Base-by-base conservation (phyloP, 176 grass and related monocot species). In the Cenchrus fungigraminus region DNA sequence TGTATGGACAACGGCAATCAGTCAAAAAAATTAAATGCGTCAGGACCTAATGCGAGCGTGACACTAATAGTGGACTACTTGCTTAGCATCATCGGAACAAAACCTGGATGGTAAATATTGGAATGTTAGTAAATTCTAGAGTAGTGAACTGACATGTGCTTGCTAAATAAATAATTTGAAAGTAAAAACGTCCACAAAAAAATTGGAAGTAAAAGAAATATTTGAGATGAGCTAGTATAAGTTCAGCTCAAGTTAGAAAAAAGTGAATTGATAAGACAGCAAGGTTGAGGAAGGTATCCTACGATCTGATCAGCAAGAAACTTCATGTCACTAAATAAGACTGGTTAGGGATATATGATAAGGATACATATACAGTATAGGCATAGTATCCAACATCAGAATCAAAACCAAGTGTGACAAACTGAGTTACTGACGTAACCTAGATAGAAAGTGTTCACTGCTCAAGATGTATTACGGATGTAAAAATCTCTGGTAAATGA, bases 1-100 rank as follows among this genome's bases (percentile, higher is more conserved):
- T 37, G 34, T 37, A 37, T 37, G 34, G 34, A 37, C 34, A 37
- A 3, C 34, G 34, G 34, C 34, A 37, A 37, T 37, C 34, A 37
- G 34, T 37, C 34, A 2, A 37, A 37, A 37, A 37, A 37, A 37
- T 37, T 37, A 37, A 37, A 37, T 37, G 34, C 34, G 34, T 37
- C 34, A 37, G 34, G 34, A 37, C 34, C 34, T 37, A 37, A 37
- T 37, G 34, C 34, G 3, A 37, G 34, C 34, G 34, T 37, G 34
- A 37, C 25, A 25, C 25, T 25, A 25, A 37, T 37, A 98, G 45
- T 92, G 72, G 43, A 98, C 91, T 69, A 82, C 69, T 87, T 92
- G 91, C 82, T 95, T 95, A 58, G 57, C 65, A 12, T 77, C 88
- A 72, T 83, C 2, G 15, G 88, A 83, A 84, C 75, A 79, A 70